Evolutionary conservation across 768 basidiomycete genomes (phyloP), one percentile per base, ranked within the genome.

Genomic region (Lactifluus pinguis): DNA sequence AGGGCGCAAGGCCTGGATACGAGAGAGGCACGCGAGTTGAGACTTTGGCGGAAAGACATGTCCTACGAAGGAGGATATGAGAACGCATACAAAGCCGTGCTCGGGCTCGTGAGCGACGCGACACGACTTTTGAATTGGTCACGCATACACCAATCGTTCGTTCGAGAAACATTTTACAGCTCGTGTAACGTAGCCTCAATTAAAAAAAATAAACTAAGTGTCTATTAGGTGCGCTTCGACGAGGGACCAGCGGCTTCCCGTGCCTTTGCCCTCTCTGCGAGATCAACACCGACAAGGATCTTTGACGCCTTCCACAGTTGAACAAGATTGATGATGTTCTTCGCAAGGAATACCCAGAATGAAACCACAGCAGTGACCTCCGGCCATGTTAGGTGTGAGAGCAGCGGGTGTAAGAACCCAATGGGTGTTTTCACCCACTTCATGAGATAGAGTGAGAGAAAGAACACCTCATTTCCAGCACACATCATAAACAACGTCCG

Each of bases 271-370:
- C 94, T 77, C 73, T 95, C 92, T 48, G 89, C 90, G 50, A 97
- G 75, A 69, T 97, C 94, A 11, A 97, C 89, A 0, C 94, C 93
- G 14, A 97, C 94, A 15, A 97, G 80, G 57, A 93, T 92, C 74
- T 93, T 93, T 39, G 89, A 88, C 30, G 97, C 95, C 72, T 99
- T 99, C 95, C 95, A 98, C 60, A 98, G 83, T 73, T 99, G 97
- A 7, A 99, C 94, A 38, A 89, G 72, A 72, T 98, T 97, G 77
- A 99, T 92, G 59, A 94, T 68, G 71, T 98, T 97, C 78, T 98
- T 99, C 64, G 78, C 69, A 15, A 83, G 66, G 70, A 85, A 95
- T 50, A 97, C 74, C 0, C 85, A 87, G 65, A 78, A 77, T 41
- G 82, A 85, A 32, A 81, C 6, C 42, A 76, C 57, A 0, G 90